Conservation (phyloP, 169 alveolate genomes). For the Prorocentrum cordatum region DNA sequence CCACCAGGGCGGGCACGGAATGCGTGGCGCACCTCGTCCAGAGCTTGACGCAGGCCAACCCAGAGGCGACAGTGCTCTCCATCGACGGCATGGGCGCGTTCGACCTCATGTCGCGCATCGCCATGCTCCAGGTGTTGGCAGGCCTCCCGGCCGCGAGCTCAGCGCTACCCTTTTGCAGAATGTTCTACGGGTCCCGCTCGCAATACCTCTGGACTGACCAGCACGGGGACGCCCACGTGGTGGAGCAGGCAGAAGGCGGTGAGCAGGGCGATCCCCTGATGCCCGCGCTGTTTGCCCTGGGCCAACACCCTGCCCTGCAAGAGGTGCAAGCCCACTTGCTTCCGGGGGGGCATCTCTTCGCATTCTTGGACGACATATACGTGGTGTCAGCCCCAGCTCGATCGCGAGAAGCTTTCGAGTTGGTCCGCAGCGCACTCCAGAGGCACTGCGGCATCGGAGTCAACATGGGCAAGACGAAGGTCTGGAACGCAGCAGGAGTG, state of each 20-base stretch:
- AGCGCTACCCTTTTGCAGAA: background rate
- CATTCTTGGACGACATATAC: background rate
- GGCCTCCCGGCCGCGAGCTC: too few relatives aligned
- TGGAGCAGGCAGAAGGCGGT: background rate
- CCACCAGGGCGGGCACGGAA: constrained; percentile 3
- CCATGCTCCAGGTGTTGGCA: background rate
- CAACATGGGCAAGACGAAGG: too few relatives aligned
- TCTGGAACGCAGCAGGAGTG: too few relatives aligned
- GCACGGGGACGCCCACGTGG: background rate
- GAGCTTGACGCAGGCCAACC: background rate
- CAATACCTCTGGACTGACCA: background rate
- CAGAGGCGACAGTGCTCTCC: too few relatives aligned
- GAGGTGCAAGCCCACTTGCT: background rate
- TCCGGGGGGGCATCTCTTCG: background rate
- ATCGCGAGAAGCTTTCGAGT: too few relatives aligned
- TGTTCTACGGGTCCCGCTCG: background rate
- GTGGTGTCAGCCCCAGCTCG: background rate
- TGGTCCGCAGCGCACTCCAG: too few relatives aligned
- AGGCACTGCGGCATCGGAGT: too few relatives aligned
- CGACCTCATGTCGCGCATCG: background rate
- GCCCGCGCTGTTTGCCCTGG: constrained; percentile 4
- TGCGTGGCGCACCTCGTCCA: background rate
- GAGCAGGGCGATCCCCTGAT: constrained; percentile 16
- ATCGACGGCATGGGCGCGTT: constrained; percentile 2
- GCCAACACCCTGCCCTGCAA: background rate